Percentiles rank a stretch among this genome's conserved stretches.
Evolutionary conservation across 75 land plant species (phyloP).

Genomic region (Picea glauca): DNA sequence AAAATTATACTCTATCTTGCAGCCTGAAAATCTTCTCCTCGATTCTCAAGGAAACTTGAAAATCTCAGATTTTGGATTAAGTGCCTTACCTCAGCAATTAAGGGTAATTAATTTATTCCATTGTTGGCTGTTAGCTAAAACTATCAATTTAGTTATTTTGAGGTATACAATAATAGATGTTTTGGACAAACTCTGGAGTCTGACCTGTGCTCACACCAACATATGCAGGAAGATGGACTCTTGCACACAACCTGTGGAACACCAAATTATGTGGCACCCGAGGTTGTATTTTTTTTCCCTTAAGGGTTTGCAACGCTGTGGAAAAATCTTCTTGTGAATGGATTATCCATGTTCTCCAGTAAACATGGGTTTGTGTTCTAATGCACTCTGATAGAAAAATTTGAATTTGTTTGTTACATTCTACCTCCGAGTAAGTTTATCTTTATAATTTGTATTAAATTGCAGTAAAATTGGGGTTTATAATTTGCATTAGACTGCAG

Average conservation of each 20-base stretch:
- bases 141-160: neutral
- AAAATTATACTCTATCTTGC: slow-evolving; percentile 13
- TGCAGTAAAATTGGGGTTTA: neutral
- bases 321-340: neutral
- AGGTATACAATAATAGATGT: neutral
- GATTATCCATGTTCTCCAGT: neutral
- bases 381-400: too few species aligned
- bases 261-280: slow-evolving; percentile 92
- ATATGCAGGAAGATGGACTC: slow-evolving; percentile 55
- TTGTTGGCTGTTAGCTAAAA: neutral
- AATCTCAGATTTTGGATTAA: slow-evolving; percentile 89
- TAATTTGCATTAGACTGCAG: too few species aligned
- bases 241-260: slow-evolving; percentile 89
- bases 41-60: slow-evolving; percentile 82
- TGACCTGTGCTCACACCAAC: neutral
- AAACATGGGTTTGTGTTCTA: too few species aligned
- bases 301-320: neutral
- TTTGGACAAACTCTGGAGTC: slow-evolving; percentile 6
- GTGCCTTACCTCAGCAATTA: slow-evolving; percentile 73
- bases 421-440: too few species aligned
- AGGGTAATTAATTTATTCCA: slow-evolving; percentile 12
- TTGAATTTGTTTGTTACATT: too few species aligned
- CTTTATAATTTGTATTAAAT: neutral
- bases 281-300: slow-evolving; percentile 33
- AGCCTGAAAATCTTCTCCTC: slow-evolving; percentile 89